A percentile compares a stretch with the other conserved stretches of the same genome.
These are phyloP conservation scores for Blastobotrys terrestris DNA, from an alignment of 805 yeast genomes.

Conservation along the genomic window DNA sequence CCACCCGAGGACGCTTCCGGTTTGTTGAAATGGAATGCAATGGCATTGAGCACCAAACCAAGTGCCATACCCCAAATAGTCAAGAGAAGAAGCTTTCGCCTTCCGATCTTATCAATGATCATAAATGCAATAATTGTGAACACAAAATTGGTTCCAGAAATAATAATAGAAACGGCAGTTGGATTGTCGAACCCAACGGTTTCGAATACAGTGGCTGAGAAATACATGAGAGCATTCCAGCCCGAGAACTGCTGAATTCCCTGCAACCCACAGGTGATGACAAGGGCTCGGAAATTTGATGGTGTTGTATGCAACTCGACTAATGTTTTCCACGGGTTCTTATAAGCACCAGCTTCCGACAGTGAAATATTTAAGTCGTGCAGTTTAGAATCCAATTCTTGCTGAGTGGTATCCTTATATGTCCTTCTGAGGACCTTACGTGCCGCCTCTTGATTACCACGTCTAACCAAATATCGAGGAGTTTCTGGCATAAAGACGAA, in stretches of 20 bases:
- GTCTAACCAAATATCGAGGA: constrained; percentile 81
- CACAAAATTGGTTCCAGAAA: constrained; percentile 91
- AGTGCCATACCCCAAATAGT: constrained; percentile 84
- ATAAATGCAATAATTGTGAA: constrained; percentile 82
- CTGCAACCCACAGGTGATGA: constrained; percentile 88
- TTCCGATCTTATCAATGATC: constrained; percentile 81
- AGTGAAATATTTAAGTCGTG: constrained; percentile 48
- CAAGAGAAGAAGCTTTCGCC: constrained; percentile 70
- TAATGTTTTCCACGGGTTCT: constrained; percentile 25
- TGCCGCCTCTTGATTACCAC: constrained; percentile 61
- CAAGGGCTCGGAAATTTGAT: constrained; percentile 78
- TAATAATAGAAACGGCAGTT: constrained; percentile 89
- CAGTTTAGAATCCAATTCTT: constrained; percentile 59
- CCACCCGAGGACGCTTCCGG: constrained; percentile 46
- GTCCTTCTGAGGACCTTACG: constrained; percentile 55
- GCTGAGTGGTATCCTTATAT: constrained; percentile 57
- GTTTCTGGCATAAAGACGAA: constrained; percentile 91
- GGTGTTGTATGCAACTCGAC: constrained; percentile 31
- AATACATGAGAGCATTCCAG: constrained; percentile 93
- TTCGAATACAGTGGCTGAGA: constrained; percentile 86
- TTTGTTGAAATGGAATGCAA: constrained; percentile 84
- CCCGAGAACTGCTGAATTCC: constrained; percentile 97
- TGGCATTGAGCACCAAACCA: constrained; percentile 72
- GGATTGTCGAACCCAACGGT: constrained; percentile 84
- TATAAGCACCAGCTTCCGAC: neutral